These are phyloP conservation scores for Boechera stricta DNA, from an alignment of 345 rosid genomes.

Conservation along the genomic window DNA sequence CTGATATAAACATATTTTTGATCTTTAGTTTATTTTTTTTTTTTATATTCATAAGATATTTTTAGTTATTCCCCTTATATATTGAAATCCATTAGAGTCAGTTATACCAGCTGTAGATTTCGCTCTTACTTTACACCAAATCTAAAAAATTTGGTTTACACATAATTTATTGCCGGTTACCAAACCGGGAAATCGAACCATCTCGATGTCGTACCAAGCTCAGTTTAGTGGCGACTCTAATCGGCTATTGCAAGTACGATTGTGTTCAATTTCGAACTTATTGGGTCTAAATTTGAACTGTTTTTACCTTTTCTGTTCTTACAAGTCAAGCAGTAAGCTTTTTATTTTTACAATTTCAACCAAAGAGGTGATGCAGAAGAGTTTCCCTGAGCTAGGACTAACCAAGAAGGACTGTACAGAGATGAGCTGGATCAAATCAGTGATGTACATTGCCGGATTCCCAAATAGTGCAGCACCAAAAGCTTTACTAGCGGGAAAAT, in stretches of 20 bases:
- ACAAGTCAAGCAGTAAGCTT: not conserved
- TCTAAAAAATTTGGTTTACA: not conserved
- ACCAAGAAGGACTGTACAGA: constrained; percentile 61
- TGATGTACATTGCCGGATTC: constrained; percentile 64
- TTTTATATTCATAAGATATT: too few species aligned
- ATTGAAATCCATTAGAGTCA: not conserved
- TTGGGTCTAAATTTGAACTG: not conserved
- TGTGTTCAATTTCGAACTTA: not conserved
- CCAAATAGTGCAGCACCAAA: constrained; percentile 54
- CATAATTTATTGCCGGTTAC: not conserved
- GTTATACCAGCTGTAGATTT: not conserved
- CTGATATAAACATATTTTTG: too few species aligned
- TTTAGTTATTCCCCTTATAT: not conserved
- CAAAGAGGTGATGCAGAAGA: constrained; percentile 52
- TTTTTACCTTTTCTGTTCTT: not conserved
- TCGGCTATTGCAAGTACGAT: constrained; percentile 44
- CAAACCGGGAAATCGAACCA: constrained; percentile 37
- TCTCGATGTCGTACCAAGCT: constrained; percentile 50
- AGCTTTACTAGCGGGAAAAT: constrained; percentile 58
- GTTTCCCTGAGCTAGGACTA: too few species aligned
- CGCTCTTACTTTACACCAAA: not conserved
- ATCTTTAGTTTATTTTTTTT: too few species aligned
- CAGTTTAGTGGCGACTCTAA: constrained; percentile 58
- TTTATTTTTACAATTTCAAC: constrained; percentile 15
- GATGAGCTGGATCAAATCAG: constrained; percentile 70